Evolutionary conservation across 2,329 filamentous ascomycete species (phyloP).

Genomic region (Colletotrichum liaoningense): DNA sequence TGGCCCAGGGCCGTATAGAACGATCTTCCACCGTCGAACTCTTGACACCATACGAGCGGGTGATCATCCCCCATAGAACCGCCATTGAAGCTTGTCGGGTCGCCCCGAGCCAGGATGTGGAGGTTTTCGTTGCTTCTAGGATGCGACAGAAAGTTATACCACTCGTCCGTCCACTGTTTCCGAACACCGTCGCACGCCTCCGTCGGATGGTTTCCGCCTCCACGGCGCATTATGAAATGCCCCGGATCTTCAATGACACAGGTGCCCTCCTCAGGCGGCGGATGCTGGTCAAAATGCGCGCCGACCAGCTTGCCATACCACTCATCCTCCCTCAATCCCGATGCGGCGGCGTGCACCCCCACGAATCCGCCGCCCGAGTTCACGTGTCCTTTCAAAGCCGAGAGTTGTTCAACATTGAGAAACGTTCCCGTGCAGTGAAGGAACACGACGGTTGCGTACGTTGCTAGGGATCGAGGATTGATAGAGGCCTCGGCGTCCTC

Average conservation of each 20-base stretch:
- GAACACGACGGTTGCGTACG: constrained; percentile 50
- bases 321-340: constrained; percentile 45
- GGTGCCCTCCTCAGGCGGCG: constrained; percentile 47
- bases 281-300: constrained; percentile 51
- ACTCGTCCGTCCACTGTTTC: constrained; percentile 51
- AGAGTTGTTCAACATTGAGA: constrained; percentile 46
- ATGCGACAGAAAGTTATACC: constrained; percentile 54
- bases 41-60: constrained; percentile 53
- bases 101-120: constrained; percentile 48
- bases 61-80: constrained; percentile 50
- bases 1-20: constrained; percentile 57
- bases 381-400: constrained; percentile 47
- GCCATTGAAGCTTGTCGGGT: constrained; percentile 49
- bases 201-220: constrained; percentile 20
- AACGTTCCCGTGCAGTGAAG: constrained; percentile 51
- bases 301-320: constrained; percentile 54
- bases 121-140: constrained; percentile 42
- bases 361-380: constrained; percentile 51
- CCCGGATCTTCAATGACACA: constrained; percentile 43
- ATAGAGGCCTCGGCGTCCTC: constrained; percentile 49
- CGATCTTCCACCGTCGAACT: constrained; percentile 50
- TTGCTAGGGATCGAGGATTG: constrained; percentile 42
- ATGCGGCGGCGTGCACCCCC: constrained; percentile 52
- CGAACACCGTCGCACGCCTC: not conserved
- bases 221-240: constrained; percentile 44